These are phyloP conservation scores for Verticillium klebahnii DNA, from an alignment of 2,329 filamentous ascomycete genomes.

Conservation along the genomic window DNA sequence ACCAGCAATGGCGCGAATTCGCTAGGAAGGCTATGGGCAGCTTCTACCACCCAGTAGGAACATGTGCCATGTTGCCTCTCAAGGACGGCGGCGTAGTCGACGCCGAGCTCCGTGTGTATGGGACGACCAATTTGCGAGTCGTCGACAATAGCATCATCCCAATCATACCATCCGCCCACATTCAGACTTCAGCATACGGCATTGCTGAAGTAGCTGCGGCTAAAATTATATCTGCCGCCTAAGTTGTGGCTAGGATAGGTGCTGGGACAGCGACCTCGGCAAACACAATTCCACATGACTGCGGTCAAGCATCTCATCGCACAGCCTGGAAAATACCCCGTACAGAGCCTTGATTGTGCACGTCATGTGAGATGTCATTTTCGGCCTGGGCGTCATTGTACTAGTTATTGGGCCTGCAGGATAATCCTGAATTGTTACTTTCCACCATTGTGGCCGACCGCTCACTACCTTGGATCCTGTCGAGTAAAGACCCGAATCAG, in stretches of 20 bases:
- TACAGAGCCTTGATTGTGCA: no score
- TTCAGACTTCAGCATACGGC: constrained; percentile 43
- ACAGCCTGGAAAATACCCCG: no score
- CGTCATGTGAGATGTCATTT: no score
- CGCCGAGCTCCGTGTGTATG: constrained; percentile 33
- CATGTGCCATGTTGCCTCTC: constrained; percentile 33
- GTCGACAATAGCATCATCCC: constrained; percentile 38
- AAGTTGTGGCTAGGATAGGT: not conserved
- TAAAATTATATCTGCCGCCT: constrained; percentile 5
- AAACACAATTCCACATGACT: no score
- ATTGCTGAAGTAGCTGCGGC: constrained; percentile 33
- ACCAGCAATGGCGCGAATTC: constrained; percentile 5
- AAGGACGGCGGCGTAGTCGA: constrained; percentile 35
- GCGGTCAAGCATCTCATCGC: no score
- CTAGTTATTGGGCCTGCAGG: no score
- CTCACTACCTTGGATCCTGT: no score
- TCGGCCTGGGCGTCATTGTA: no score
- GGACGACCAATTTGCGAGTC: constrained; percentile 35
- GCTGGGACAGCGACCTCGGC: not conserved
- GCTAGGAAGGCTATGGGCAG: constrained; percentile 3
- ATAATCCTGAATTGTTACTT: no score
- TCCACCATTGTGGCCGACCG: no score
- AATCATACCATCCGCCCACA: constrained; percentile 36
- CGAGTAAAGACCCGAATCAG: no score
- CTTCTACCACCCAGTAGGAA: constrained; percentile 32